Evolutionary conservation across 208 protist species (phyloP).

Genomic region (Crithidia bombi): DNA sequence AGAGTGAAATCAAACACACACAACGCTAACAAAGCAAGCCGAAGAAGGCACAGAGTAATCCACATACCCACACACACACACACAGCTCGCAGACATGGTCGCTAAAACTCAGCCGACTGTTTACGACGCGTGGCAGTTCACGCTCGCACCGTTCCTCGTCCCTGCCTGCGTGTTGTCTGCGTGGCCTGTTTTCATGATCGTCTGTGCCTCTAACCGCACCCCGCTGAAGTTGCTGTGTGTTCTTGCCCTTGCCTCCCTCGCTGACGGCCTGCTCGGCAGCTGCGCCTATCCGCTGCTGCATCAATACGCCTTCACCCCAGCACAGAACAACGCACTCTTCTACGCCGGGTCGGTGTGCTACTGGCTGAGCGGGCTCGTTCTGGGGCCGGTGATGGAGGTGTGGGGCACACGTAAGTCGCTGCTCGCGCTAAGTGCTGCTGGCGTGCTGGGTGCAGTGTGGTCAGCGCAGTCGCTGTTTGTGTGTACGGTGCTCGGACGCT

Average conservation of each 20-base stretch:
- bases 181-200: slow-evolving; percentile 16
- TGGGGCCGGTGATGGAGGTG: slow-evolving; percentile 21
- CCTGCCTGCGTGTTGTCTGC: slow-evolving; percentile 20
- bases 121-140: slow-evolving; percentile 21
- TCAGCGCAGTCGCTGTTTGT: slow-evolving; percentile 9
- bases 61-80: background rate
- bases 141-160: slow-evolving; percentile 16
- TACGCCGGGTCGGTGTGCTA: slow-evolving; percentile 21
- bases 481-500: slow-evolving; percentile 2
- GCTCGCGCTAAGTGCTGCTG: slow-evolving; percentile 6
- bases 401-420: slow-evolving; percentile 3
- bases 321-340: slow-evolving; percentile 17
- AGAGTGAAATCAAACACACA: no score
- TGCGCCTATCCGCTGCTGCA: slow-evolving; percentile 21
- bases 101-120: background rate
- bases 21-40: no score
- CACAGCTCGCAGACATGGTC: background rate
- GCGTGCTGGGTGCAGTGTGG: background rate
- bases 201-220: background rate
- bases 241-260: slow-evolving; percentile 15
- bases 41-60: background rate
- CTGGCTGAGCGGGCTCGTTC: slow-evolving; percentile 15
- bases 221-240: slow-evolving; percentile 23
- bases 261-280: slow-evolving; percentile 28
- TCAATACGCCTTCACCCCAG: slow-evolving; percentile 24